These are phyloP conservation scores for Phoenix roebelenii DNA, from an alignment of 176 grass and related monocot species.

Conservation along the genomic window DNA sequence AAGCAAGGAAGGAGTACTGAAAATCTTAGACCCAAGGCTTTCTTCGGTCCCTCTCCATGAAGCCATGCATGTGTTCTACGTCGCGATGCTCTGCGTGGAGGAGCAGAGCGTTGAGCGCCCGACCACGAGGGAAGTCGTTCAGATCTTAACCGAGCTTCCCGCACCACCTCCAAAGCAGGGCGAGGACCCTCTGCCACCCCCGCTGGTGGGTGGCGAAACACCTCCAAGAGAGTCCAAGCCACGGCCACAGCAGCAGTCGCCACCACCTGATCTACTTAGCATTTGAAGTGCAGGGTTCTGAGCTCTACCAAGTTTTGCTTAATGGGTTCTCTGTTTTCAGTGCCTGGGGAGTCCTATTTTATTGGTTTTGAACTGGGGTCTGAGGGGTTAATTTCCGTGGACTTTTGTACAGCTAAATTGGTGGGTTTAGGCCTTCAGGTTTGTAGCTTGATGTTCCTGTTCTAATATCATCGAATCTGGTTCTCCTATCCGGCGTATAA, in stretches of 20 bases:
- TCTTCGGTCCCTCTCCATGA: slow-evolving; percentile 51
- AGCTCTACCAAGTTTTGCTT: not conserved
- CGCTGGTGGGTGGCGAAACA: slow-evolving; percentile 12
- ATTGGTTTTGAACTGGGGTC: no score
- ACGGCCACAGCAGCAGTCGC: slow-evolving; percentile 17
- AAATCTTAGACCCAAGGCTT: slow-evolving; percentile 51
- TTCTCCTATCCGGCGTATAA: no score
- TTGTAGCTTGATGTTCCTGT: no score
- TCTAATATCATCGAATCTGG: no score
- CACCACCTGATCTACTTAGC: slow-evolving; percentile 50
- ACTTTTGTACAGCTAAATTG: no score
- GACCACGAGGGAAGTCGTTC: slow-evolving; percentile 87
- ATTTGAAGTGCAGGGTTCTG: slow-evolving; percentile 32
- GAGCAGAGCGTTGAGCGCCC: slow-evolving; percentile 74
- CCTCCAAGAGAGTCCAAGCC: slow-evolving; percentile 28
- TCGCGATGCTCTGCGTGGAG: slow-evolving; percentile 68
- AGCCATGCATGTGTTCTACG: slow-evolving; percentile 58
- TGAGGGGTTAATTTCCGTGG: no score
- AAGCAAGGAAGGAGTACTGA: slow-evolving; percentile 49
- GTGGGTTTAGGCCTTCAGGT: no score
- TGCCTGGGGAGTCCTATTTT: no score
- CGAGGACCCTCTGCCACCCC: not conserved
- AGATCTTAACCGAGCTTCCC: slow-evolving; percentile 57
- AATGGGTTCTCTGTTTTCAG: not conserved
- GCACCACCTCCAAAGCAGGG: slow-evolving; percentile 3